Base-by-base conservation (phyloP, 441 rosid genomes). In the Adansonia grandidieri region DNA sequence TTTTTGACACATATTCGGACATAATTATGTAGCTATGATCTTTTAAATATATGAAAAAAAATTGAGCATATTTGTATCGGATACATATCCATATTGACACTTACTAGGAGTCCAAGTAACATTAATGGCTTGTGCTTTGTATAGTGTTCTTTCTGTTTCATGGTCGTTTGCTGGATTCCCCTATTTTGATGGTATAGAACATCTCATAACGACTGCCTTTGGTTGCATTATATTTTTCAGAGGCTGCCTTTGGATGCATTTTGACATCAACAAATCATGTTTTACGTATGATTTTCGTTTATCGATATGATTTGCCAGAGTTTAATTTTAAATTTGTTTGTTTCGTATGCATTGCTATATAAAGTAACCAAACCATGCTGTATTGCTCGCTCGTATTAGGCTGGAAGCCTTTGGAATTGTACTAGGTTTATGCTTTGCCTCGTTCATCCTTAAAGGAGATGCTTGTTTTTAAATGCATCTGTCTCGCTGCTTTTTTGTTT, bases 171-270 rank as follows among this genome's bases (percentile, higher is more conserved):
- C 7, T 61, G 22, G 71, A 65, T 66, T 66, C 6, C 71, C 70
- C 70, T n/a, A 61, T 61, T 61, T 61, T 61, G 65, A 61, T 24
- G n/a, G 32, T 61, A 9, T n/a, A 61, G 40, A 24, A 61, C 24
- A 24, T 63, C 24, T 20, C 32, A 11, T 62, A 62, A 28, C 17
- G 32, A 1, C 42, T 24, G 17, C 15, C 42, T 24, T 28, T 10
- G 42, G 66, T 63, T 32, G 45, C 68, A 32, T 32, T 61, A 61
- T 61, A 64, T 6, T 3, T 64, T 32, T 13, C 5, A 15, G 37
- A 17, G 45, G 20, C 70, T 65, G 40, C 70, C 28, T 66, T 66
- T 66, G 71, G 28, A 17, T 66, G 48, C 71, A 67, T 19, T 67
- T 17, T 45, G 50, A 20, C 53, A 67, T 44, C 53, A 20, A 67